Conservation (phyloP, 2,329 filamentous ascomycete genomes). For the Microcera coccophila region DNA sequence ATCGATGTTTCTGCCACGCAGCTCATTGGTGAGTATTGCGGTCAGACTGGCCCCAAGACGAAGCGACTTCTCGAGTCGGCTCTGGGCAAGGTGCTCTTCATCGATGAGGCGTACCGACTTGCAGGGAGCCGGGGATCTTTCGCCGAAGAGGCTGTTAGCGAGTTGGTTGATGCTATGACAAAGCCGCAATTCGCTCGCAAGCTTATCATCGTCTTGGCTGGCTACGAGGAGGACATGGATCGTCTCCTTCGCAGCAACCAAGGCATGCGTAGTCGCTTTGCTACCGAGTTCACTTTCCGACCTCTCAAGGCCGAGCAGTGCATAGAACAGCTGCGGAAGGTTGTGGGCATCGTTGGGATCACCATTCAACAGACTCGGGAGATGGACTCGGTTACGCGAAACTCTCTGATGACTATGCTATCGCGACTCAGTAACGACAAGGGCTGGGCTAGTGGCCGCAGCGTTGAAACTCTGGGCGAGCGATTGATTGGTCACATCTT, state of each 20-base stretch:
- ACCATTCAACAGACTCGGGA: constrained; percentile 25
- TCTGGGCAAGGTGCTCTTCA: constrained; percentile 64
- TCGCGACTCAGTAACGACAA: constrained; percentile 39
- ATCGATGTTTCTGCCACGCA: constrained; percentile 65
- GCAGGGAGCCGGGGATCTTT: constrained; percentile 47
- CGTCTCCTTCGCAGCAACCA: constrained; percentile 57
- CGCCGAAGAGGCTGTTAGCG: constrained; percentile 51
- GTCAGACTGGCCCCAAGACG: constrained; percentile 66
- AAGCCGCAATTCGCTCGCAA: constrained; percentile 56
- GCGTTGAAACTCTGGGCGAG: constrained; percentile 54
- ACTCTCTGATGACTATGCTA: constrained; percentile 35
- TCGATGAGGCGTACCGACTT: constrained; percentile 68
- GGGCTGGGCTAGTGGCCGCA: constrained; percentile 60
- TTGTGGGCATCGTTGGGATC: constrained; percentile 31
- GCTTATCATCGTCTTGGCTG: constrained; percentile 63
- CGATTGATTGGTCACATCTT: constrained; percentile 44
- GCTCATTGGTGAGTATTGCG: constrained; percentile 63
- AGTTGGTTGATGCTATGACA: constrained; percentile 48
- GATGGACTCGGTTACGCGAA: constrained; percentile 23
- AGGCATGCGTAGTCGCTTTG: constrained; percentile 61
- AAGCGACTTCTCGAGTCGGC: constrained; percentile 55
- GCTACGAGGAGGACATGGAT: constrained; percentile 64
- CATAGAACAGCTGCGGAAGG: constrained; percentile 40
- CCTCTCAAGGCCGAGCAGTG: constrained; percentile 44
- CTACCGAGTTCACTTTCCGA: constrained; percentile 56